Evolutionary conservation across 2,329 filamentous ascomycete genomes (phyloP), one percentile per base, ranked within the genome.

Genomic region (Huntiella decipiens): DNA sequence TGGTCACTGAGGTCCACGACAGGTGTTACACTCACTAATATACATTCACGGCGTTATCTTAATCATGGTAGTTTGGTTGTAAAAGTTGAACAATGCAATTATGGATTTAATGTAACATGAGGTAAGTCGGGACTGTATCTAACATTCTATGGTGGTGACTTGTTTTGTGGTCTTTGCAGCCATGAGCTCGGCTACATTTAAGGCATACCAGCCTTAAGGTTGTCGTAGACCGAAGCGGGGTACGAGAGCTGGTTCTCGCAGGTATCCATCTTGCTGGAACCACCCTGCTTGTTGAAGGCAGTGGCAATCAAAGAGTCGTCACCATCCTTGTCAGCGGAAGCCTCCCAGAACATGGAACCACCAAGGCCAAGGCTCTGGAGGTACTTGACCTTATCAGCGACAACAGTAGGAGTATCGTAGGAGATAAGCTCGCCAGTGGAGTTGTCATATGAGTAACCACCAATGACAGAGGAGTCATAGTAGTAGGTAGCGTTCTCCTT

Each of bases 331-430:
- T 92, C 84, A 5, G 68, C 75, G 50, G 76, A 82, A 12, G 73
- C 76, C 58, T 91, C 82, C 83, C 83, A 92, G 71, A 82, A 92
- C 82, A 91, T 88, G 28, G 72, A 76, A 17, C 83, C 84, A 3
- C 77, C 82, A 1, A 91, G 66, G 0, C 74, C 69, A 46, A 68
- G 66, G 43, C 61, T 55, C 59, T 70, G 67, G 53, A 86, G 71
- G 57, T 79, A 88, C 2, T 63, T 55, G 4, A 75, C 73, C 63
- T 91, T 92, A 52, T 63, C 56, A 43, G 62, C 58, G 28, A 76
- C 67, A 54, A 78, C 70, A 22, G 65, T 62, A 0, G 75, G 70
- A 1, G 71, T 83, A 56, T 82, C 77, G 57, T 82, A 93, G 16
- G 73, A 77, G 51, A 92, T 67, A 61, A 92, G 72, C 52, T 75